Percentiles rank a stretch among this genome's conserved stretches.
Conservation (phyloP, 2,329 filamentous ascomycete species). For the Sporothrix dimorphospora region DNA sequence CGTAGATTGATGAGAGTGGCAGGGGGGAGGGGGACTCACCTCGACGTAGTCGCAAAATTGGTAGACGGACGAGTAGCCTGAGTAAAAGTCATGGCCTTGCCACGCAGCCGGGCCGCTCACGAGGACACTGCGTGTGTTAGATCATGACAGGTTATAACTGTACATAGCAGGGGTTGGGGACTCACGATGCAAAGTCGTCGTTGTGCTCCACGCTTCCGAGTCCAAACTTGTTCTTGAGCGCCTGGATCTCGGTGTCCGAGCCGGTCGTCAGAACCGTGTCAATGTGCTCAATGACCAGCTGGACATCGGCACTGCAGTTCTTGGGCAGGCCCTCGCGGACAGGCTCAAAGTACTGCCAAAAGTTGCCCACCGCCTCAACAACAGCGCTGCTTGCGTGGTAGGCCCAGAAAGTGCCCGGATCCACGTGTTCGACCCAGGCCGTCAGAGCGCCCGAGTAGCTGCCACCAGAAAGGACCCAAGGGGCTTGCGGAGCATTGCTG, state of each 20-base stretch:
- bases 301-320: slow-evolving; percentile 60
- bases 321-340: slow-evolving; percentile 56
- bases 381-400: slow-evolving; percentile 61
- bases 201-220: slow-evolving; percentile 50
- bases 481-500: slow-evolving; percentile 50
- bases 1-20: background rate
- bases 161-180: background rate
- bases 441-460: slow-evolving; percentile 60
- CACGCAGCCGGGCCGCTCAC: slow-evolving; percentile 61
- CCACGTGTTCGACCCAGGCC: slow-evolving; percentile 54
- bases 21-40: background rate
- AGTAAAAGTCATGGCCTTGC: slow-evolving; percentile 57
- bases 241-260: slow-evolving; percentile 45
- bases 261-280: slow-evolving; percentile 50
- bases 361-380: slow-evolving; percentile 55
- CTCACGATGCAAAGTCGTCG: slow-evolving; percentile 48
- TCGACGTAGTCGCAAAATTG: slow-evolving; percentile 56
- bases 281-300: slow-evolving; percentile 55
- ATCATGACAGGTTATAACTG: background rate
- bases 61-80: slow-evolving; percentile 51
- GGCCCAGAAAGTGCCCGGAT: slow-evolving; percentile 62
- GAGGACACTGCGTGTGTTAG: slow-evolving; percentile 45
- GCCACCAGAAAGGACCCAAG: slow-evolving; percentile 60
- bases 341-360: slow-evolving; percentile 61
- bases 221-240: slow-evolving; percentile 55